These are phyloP conservation scores for Postia placenta DNA, from an alignment of 768 basidiomycete genomes.

Conservation along the genomic window DNA sequence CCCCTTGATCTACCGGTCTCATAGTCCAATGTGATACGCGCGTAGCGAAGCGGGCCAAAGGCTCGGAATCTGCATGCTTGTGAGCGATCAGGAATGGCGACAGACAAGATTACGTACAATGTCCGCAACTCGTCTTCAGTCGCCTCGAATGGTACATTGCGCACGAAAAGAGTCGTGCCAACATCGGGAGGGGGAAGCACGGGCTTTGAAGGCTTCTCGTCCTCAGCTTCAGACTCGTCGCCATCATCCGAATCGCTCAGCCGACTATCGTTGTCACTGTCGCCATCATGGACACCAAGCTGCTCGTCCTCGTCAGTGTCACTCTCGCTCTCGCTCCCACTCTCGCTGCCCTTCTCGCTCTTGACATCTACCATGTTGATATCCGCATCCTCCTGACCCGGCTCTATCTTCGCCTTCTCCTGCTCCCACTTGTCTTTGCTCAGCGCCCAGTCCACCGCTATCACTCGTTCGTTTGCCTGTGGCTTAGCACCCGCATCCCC, in stretches of 20 bases:
- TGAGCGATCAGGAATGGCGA: not conserved
- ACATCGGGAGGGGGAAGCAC: conserved; percentile 77
- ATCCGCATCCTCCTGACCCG: conserved; percentile 26
- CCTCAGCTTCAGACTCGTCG: conserved; percentile 24
- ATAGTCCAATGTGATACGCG: conserved; percentile 81
- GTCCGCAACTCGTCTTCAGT: conserved; percentile 89
- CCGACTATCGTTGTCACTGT: conserved; percentile 18
- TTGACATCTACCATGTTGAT: conserved; percentile 29
- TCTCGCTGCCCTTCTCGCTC: conserved; percentile 21
- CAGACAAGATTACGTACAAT: conserved; percentile 46
- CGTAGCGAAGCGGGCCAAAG: conserved; percentile 91
- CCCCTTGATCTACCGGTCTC: conserved; percentile 85
- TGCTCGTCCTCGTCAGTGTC: conserved; percentile 28
- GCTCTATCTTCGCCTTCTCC: conserved; percentile 51
- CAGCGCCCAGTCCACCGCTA: conserved; percentile 95
- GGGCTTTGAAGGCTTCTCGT: conserved; percentile 49
- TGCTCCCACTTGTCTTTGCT: conserved; percentile 92
- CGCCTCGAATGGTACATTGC: conserved; percentile 88
- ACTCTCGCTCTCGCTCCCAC: conserved; percentile 18
- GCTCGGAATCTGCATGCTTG: conserved; percentile 68
- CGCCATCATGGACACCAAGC: conserved; percentile 14
- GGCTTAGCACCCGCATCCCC: conserved; percentile 29
- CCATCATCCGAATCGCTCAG: conserved; percentile 34
- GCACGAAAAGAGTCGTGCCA: conserved; percentile 89
- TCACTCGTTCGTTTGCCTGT: conserved; percentile 43